Conservation (phyloP, 2,329 filamentous ascomycete species). For the Clonostachys rhizophaga region DNA sequence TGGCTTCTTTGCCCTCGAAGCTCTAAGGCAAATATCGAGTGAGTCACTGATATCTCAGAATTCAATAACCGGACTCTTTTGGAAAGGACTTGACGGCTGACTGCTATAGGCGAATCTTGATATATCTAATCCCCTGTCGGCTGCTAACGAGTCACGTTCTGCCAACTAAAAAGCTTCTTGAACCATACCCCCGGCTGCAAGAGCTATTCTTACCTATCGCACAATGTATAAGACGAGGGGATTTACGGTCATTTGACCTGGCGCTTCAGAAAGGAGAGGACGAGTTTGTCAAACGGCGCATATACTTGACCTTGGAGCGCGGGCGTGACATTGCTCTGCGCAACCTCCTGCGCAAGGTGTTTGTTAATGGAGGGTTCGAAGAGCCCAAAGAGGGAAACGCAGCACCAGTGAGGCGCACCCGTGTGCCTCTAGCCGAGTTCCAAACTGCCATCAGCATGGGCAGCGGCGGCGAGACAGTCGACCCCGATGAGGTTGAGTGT, state of each 20-base stretch:
- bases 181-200: slow-evolving; percentile 71
- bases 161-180: slow-evolving; percentile 67
- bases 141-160: slow-evolving; percentile 84
- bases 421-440: slow-evolving; percentile 81
- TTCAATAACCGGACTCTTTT: background rate
- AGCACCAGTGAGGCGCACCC: slow-evolving; percentile 62
- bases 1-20: slow-evolving; percentile 76
- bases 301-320: slow-evolving; percentile 91
- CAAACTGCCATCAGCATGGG: slow-evolving; percentile 76
- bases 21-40: slow-evolving; percentile 77
- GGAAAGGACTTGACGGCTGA: slow-evolving; percentile 10
- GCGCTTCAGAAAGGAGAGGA: slow-evolving; percentile 79
- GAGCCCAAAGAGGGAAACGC: slow-evolving; percentile 65
- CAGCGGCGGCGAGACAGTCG: slow-evolving; percentile 60
- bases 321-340: slow-evolving; percentile 87
- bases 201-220: slow-evolving; percentile 74
- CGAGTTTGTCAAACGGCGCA: slow-evolving; percentile 88
- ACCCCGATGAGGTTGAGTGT: slow-evolving; percentile 93
- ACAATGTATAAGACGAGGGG: slow-evolving; percentile 73
- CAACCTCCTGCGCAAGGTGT: slow-evolving; percentile 90
- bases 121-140: slow-evolving; percentile 90
- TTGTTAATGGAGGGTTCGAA: slow-evolving; percentile 77
- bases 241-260: slow-evolving; percentile 78
- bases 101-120: slow-evolving; percentile 70
- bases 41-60: slow-evolving; percentile 19